These are phyloP conservation scores for Fraxinus pennsylvanica DNA, from an alignment of 257 asterid species.

Conservation along the genomic window DNA sequence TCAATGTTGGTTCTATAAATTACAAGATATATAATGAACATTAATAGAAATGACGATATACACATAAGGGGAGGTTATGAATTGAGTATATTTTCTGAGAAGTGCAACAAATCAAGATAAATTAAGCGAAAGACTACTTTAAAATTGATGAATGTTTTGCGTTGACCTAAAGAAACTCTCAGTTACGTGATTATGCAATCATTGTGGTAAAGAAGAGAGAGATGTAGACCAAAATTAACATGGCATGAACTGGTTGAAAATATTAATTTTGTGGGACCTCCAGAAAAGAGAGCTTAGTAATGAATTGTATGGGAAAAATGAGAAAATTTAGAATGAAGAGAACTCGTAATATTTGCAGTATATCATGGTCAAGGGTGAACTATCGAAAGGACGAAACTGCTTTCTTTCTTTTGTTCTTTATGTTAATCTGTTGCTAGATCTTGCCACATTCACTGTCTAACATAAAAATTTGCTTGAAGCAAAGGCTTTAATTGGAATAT, in stretches of 20 bases:
- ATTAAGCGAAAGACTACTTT: not conserved
- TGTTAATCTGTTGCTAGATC: not conserved
- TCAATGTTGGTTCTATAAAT: not conserved
- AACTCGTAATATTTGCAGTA: not conserved
- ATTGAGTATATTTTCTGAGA: not conserved
- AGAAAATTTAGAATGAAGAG: not conserved
- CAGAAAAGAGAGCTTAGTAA: not conserved
- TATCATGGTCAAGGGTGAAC: not conserved
- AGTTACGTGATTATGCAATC: not conserved
- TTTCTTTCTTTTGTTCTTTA: not conserved
- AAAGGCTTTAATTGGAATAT: not conserved
- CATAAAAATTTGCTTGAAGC: not conserved
- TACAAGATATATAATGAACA: not conserved
- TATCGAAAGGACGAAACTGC: not conserved
- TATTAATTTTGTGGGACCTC: not conserved
- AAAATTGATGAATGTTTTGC: not conserved
- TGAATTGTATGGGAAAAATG: not conserved
- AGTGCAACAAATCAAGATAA: not conserved
- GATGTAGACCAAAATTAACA: not conserved
- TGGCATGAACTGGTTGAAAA: not conserved
- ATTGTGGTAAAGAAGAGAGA: not conserved
- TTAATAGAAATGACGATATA: not conserved
- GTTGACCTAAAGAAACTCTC: not conserved
- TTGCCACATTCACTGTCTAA: not conserved
- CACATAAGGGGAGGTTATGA: not conserved